Evolutionary conservation across 1,139 yeast species (phyloP).

Genomic region (Diutina neorugosa): DNA sequence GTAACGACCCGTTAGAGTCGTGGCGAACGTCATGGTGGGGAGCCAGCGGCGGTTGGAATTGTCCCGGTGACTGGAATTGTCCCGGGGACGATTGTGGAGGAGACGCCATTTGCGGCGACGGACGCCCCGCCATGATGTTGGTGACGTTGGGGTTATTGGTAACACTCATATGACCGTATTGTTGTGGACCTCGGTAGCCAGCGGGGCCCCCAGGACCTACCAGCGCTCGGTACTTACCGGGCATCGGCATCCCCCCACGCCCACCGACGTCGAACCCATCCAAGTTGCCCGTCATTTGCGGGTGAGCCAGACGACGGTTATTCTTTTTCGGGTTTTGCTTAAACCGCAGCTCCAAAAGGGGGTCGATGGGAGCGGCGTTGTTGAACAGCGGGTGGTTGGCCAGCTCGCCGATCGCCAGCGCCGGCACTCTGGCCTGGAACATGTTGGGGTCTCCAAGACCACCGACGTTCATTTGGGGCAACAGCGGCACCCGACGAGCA

Average conservation of each 20-base stretch:
- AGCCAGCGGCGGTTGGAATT: background rate
- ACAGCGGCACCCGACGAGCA: slow-evolving; percentile 2
- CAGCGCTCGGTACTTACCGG: slow-evolving; percentile 5
- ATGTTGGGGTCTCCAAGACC: background rate
- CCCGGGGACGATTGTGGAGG: background rate
- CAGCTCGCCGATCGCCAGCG: background rate
- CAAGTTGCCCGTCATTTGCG: slow-evolving; percentile 20
- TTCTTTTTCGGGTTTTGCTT: slow-evolving; percentile 13
- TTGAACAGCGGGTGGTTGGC: slow-evolving; percentile 1
- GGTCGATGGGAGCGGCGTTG: slow-evolving; percentile 12
- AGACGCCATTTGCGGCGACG: background rate
- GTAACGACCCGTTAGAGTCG: background rate
- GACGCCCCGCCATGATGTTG: background rate
- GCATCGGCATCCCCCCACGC: slow-evolving; percentile 37
- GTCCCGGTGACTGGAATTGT: background rate
- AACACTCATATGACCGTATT: background rate
- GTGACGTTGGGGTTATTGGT: background rate
- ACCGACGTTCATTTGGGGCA: slow-evolving; percentile 2
- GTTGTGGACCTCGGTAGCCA: background rate
- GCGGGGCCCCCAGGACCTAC: background rate
- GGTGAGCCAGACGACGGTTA: slow-evolving; percentile 27
- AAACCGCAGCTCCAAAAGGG: slow-evolving; percentile 16
- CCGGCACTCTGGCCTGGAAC: slow-evolving; percentile 2
- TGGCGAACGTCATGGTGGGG: background rate
- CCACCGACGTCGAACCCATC: slow-evolving; percentile 36